Percentiles rank a stretch among this genome's conserved stretches.
Conservation (phyloP, 2,329 filamentous ascomycete species). For the Chaetothyriales sp. region DNA sequence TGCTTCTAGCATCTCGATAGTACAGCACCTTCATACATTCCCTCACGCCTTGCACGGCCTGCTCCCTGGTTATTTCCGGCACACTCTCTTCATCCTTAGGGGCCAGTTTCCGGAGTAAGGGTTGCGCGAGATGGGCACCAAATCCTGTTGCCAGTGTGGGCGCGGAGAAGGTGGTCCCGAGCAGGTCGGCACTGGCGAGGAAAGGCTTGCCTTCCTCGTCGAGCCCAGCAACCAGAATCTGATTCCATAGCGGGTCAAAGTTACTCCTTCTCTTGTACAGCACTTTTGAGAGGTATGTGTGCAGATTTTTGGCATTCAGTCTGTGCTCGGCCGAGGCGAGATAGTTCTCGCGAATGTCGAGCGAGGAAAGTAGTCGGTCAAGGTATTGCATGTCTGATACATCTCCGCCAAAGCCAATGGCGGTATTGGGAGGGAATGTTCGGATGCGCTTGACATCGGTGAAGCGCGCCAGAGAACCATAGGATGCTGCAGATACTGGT, state of each 20-base stretch:
- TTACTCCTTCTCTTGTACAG: constrained; percentile 89
- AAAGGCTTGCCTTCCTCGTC: constrained; percentile 70
- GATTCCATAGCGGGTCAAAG: constrained; percentile 97
- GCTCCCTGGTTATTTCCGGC: constrained; percentile 54
- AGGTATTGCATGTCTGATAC: constrained; percentile 99
- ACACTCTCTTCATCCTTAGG: constrained; percentile 62
- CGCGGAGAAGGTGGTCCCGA: constrained; percentile 79
- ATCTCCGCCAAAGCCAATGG: constrained; percentile 91
- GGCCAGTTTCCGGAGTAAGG: constrained; percentile 69
- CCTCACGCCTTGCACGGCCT: constrained; percentile 66
- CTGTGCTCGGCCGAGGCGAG: constrained; percentile 32
- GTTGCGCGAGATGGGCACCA: constrained; percentile 81
- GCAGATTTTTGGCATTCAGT: constrained; percentile 83
- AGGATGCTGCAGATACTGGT: constrained; percentile 52
- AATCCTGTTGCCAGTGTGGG: constrained; percentile 88
- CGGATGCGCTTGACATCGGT: constrained; percentile 91
- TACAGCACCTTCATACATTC: constrained; percentile 98
- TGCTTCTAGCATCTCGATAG: constrained; percentile 86
- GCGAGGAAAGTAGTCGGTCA: constrained; percentile 71
- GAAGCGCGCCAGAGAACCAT: constrained; percentile 92
- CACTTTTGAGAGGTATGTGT: constrained; percentile 91
- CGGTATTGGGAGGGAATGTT: constrained; percentile 65
- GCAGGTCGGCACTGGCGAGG: constrained; percentile 77
- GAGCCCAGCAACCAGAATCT: constrained; percentile 77
- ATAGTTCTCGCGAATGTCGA: constrained; percentile 84